A percentile compares a stretch with the other conserved stretches of the same genome.
Evolutionary conservation across 768 basidiomycete genomes (phyloP).

Genomic region (Lactarius psammicola): DNA sequence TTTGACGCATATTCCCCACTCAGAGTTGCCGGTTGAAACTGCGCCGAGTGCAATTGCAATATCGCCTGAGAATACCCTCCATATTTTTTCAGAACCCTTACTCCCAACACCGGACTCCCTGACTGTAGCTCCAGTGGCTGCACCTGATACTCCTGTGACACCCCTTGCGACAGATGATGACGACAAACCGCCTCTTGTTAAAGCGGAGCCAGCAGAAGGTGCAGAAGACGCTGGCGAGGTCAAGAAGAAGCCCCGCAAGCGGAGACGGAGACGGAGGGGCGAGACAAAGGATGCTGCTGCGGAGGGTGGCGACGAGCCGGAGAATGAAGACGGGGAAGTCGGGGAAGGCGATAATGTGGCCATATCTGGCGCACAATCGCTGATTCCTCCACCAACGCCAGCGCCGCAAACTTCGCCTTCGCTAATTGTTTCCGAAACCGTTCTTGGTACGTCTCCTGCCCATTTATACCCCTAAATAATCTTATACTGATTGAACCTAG

Average conservation of each 20-base stretch:
- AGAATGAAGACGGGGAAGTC: constrained; percentile 27
- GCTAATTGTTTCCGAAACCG: constrained; percentile 66
- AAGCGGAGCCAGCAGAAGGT: constrained; percentile 44
- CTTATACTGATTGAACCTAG: constrained; percentile 42
- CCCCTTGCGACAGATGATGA: neutral
- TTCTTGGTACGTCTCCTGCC: constrained; percentile 56
- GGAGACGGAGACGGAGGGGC: constrained; percentile 24
- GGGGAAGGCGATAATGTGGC: constrained; percentile 21
- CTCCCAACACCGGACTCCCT: neutral
- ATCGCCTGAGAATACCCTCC: neutral
- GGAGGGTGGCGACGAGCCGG: constrained; percentile 31
- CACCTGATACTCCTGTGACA: neutral
- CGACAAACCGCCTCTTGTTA: neutral
- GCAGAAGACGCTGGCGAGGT: constrained; percentile 48
- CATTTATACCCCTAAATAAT: neutral
- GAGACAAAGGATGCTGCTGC: constrained; percentile 23
- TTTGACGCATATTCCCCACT: neutral
- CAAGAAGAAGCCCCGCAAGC: constrained; percentile 36
- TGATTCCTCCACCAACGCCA: constrained; percentile 32
- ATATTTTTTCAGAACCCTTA: neutral
- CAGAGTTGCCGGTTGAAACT: constrained; percentile 1
- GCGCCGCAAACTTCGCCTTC: constrained; percentile 41
- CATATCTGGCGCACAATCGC: constrained; percentile 19
- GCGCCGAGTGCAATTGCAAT: neutral
- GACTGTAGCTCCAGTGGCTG: neutral